A percentile compares a stretch with the other conserved stretches of the same genome.
Conservation (phyloP, 78 protist species). For the Dictyostelium firmibasis region DNA sequence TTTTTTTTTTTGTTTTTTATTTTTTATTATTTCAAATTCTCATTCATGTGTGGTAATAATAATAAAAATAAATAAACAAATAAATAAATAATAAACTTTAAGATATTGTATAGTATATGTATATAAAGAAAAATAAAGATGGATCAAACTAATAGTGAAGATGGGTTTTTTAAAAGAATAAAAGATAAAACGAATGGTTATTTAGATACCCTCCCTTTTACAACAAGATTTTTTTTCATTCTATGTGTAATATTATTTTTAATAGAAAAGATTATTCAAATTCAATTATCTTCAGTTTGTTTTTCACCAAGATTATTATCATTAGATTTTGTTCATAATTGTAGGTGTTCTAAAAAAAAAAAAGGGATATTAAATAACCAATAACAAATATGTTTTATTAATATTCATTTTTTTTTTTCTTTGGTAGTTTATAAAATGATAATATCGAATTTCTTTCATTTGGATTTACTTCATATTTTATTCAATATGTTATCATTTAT, state of each 20-base stretch:
- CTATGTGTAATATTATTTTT: conserved; percentile 10
- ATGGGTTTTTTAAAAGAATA: neutral
- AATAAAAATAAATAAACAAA: neutral
- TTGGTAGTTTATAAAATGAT: conserved; percentile 10
- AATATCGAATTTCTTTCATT: neutral
- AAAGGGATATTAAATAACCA: too few relatives aligned
- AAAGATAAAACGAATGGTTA: neutral
- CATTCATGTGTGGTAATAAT: too few relatives aligned
- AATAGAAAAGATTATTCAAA: neutral
- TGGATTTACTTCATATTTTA: conserved; percentile 19
- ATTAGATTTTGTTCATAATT: neutral
- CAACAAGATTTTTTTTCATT: conserved; percentile 48
- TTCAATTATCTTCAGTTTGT: neutral
- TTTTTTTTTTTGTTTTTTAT: too few relatives aligned
- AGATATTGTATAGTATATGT: neutral
- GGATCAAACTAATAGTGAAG: neutral
- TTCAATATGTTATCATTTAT: conserved; percentile 51
- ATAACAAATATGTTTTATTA: too few relatives aligned
- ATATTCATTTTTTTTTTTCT: neutral
- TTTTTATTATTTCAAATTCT: neutral
- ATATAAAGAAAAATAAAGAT: too few relatives aligned
- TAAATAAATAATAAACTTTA: neutral
- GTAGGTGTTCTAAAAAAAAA: neutral
- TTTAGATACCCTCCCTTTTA: neutral
- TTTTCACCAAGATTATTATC: neutral